Conservation (phyloP, 306 rosid genomes). For the Castanea sativa region DNA sequence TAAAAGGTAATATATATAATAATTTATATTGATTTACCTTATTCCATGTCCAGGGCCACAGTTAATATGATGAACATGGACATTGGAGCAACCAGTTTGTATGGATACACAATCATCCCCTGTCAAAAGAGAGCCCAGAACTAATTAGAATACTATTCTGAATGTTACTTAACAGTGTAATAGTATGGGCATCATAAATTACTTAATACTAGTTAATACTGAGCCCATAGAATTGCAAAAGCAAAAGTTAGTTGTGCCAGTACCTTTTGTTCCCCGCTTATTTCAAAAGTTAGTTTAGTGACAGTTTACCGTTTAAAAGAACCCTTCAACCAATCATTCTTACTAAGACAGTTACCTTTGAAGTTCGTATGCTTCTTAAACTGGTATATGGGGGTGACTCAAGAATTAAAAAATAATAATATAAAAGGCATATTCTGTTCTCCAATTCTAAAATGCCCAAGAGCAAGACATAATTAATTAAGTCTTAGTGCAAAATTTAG, state of each 20-base stretch:
- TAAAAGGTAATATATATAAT: no score
- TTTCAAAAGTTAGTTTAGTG: conserved; percentile 54
- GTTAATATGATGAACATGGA: conserved; percentile 77
- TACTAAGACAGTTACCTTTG: conserved; percentile 19
- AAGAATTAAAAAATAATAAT: neutral
- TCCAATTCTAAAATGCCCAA: no score
- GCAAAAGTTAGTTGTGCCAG: conserved; percentile 29
- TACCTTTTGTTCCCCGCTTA: conserved; percentile 25
- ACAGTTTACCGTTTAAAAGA: conserved; percentile 46
- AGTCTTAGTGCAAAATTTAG: no score
- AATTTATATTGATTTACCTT: conserved; percentile 44
- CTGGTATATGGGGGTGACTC: neutral
- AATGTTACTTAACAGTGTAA: neutral
- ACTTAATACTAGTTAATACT: conserved; percentile 2
- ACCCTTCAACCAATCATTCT: conserved; percentile 28
- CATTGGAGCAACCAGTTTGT: conserved; percentile 87
- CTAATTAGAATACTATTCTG: neutral
- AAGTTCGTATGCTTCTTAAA: neutral
- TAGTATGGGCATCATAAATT: conserved; percentile 4
- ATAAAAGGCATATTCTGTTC: neutral
- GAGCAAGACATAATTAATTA: no score
- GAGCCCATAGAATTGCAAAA: conserved; percentile 17
- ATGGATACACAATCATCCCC: conserved; percentile 99
- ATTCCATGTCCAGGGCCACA: conserved; percentile 99
- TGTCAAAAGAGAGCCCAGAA: conserved; percentile 25